Conservation (phyloP, 768 basidiomycete species). For the Suillus decipiens region DNA sequence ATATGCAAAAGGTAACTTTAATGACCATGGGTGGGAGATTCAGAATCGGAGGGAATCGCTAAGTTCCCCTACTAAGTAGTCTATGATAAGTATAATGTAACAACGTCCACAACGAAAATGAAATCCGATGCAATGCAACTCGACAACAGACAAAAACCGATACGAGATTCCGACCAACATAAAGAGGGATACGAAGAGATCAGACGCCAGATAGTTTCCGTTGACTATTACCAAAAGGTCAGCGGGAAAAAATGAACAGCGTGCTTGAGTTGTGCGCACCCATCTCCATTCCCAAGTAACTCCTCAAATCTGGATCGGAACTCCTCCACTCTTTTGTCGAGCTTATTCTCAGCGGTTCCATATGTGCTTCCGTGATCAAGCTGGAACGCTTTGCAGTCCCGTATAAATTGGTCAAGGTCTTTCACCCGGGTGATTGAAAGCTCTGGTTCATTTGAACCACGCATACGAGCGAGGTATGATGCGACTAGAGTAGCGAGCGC, state of each 20-base stretch:
- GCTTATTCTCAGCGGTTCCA: conserved; percentile 15
- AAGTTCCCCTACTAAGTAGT: conserved; percentile 32
- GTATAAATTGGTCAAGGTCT: conserved; percentile 38
- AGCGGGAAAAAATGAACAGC: not conserved
- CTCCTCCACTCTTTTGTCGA: conserved; percentile 23
- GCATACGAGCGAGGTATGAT: conserved; percentile 41
- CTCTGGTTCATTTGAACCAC: conserved; percentile 41
- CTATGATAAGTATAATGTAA: not conserved
- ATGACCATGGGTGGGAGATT: too few relatives aligned
- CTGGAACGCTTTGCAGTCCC: conserved; percentile 33
- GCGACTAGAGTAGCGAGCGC: conserved; percentile 40
- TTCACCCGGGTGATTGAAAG: conserved; percentile 25
- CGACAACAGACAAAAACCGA: not conserved
- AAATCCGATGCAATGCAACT: not conserved
- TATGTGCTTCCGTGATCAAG: conserved; percentile 32
- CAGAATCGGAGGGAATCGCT: not conserved
- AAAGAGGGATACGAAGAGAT: not conserved
- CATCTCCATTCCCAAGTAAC: conserved; percentile 31
- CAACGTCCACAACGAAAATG: not conserved
- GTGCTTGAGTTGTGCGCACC: conserved; percentile 1
- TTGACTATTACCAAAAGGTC: not conserved
- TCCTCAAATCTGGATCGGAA: conserved; percentile 35
- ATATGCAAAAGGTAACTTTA: not conserved
- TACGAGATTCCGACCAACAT: not conserved
- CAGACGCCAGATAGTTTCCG: not conserved